phyloP scores from a whole-genome alignment of 2,329 filamentous ascomycete genomes.

The Fusarium penzigii region DNA sequence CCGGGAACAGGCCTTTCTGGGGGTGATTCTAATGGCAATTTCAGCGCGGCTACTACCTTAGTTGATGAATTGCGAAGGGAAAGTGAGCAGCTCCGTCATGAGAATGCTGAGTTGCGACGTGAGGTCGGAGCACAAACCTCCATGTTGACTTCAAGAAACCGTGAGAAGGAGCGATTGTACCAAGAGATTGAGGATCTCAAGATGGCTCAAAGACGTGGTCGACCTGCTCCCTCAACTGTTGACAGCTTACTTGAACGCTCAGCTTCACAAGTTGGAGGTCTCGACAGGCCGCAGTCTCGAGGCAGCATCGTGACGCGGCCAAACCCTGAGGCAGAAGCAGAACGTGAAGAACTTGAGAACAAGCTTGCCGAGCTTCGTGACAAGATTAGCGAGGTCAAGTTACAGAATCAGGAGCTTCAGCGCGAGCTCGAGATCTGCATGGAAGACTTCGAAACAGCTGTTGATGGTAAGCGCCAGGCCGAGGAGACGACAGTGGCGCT shows the following conservation, averaged over 20 bases:
- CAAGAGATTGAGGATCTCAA: constrained; percentile 98
- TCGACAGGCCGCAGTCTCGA: constrained; percentile 73
- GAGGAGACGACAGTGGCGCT: constrained; percentile 62
- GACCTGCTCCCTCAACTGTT: constrained; percentile 63
- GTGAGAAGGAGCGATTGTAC: constrained; percentile 91
- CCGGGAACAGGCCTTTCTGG: constrained; percentile 52
- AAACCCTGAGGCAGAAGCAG: constrained; percentile 65
- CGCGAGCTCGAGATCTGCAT: constrained; percentile 78
- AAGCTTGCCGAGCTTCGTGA: constrained; percentile 83
- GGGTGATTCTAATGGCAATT: constrained; percentile 53
- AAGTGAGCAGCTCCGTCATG: constrained; percentile 78
- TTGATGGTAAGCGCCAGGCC: constrained; percentile 62
- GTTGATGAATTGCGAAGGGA: constrained; percentile 74
- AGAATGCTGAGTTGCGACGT: constrained; percentile 87
- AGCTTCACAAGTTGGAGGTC: constrained; percentile 73
- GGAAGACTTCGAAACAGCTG: constrained; percentile 74
- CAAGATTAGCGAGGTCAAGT: constrained; percentile 79
- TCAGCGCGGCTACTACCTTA: constrained; percentile 64
- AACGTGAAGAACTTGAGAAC: constrained; percentile 83
- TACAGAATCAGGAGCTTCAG: constrained; percentile 88
- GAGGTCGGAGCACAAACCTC: constrained; percentile 95
- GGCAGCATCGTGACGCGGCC: constrained; percentile 71
- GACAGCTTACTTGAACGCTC: constrained; percentile 96
- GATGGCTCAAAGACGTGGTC: constrained; percentile 75
- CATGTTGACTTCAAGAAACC: constrained; percentile 94